Base-by-base conservation (phyloP, 2,329 filamentous ascomycete species). In the Sclerotinia minor region DNA sequence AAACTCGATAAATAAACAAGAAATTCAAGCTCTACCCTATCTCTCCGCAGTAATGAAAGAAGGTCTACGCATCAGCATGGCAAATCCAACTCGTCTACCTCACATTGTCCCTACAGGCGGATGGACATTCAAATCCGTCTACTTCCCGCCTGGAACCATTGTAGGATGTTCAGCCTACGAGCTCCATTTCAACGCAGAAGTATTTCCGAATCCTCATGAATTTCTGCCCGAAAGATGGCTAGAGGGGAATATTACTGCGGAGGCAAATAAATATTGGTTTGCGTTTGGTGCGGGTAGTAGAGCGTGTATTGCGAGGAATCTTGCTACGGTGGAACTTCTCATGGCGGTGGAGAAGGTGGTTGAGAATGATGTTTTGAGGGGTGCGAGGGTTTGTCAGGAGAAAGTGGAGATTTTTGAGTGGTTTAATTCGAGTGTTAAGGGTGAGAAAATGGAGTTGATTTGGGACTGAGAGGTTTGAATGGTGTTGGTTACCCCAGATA, bases 361-460 rank as follows among this genome's bases (percentile, higher is more conserved):
- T 0, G 74, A 78, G 64, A 79, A 75, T 15, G 79, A 79, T 69
- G 79, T 83, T 1, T 74, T 86, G 24, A 74, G 77, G 5, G 82
- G 82, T 2, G 82, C 81, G 2, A 80, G 68, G 57, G 72, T 76
- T 2, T 75, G 80, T 1, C 73, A 79, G 26, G 76, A 80, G 1
- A 75, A 78, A 65, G 79, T 86, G 15, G 79, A 83, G 73, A 82
- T 85, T n/a, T 75, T 79, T 38, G 82, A 87, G 72, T 86, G 84
- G 84, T 86, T 86, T 70, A 86, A 85, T 71, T 81, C 80, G 1
- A 81, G 80, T 70, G 80, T 86, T 1, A 80, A 81, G 50, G 82
- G 81, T 0, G 82, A 82, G 69, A 80, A 77, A 72, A 82, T 86
- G 26, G 81, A 82, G 45, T 55, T 76, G 13, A 61, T 72, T n/a